phyloP scores from a whole-genome alignment of 2,329 filamentous ascomycete species.

The Knufia fluminis region DNA sequence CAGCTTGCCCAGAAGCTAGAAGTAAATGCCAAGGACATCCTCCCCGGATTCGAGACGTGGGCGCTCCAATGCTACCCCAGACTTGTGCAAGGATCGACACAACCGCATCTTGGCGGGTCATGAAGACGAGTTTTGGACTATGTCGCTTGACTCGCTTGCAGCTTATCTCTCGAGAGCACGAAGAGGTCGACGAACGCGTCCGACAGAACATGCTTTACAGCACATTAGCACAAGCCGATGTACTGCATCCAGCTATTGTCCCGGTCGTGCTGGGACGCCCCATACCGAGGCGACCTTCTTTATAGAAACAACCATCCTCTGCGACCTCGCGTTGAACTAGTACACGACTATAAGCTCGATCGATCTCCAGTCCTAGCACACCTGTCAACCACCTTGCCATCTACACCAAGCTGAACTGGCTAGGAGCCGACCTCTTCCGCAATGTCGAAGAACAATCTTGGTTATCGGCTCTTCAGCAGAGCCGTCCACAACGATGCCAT shows the following conservation, averaged over 20 bases:
- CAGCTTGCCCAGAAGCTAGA: too few species aligned
- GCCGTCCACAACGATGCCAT: conserved; percentile 63
- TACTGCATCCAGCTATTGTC: not conserved
- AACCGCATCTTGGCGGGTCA: too few species aligned
- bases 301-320: too few species aligned
- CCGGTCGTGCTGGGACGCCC: not conserved
- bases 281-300: too few species aligned
- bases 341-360: too few species aligned
- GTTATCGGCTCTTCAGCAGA: conserved; percentile 37
- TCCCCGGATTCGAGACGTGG: too few species aligned
- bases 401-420: too few species aligned
- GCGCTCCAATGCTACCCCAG: too few species aligned
- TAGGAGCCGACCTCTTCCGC: not conserved
- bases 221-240: not conserved
- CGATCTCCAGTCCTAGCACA: not conserved
- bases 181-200: not conserved
- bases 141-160: not conserved
- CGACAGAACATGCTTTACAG: not conserved
- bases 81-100: too few species aligned
- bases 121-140: not conserved
- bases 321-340: too few species aligned
- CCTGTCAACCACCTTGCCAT: not conserved
- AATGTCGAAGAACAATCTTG: not conserved
- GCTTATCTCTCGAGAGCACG: not conserved
- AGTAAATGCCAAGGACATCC: too few species aligned